phyloP scores from a whole-genome alignment of 345 rosid species.

The Cochlearia excelsa region DNA sequence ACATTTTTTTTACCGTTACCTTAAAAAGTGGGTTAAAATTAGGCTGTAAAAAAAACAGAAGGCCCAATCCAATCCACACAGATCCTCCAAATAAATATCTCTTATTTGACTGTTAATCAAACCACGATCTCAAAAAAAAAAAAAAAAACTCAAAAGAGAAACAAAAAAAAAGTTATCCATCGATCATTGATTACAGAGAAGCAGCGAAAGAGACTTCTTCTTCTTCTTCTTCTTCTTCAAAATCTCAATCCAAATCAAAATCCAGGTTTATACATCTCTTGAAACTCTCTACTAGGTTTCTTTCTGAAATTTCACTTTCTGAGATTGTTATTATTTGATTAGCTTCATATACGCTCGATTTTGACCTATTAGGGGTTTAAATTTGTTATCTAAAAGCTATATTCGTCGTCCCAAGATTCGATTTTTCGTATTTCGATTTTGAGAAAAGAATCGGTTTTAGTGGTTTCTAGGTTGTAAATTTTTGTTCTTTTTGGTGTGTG shows the following conservation, averaged over 20 bases:
- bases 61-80: slow-evolving; percentile 28
- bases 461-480: slow-evolving; percentile 1
- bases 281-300: background rate
- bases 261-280: slow-evolving; percentile 27
- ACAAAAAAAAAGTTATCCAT: background rate
- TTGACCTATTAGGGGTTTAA: background rate
- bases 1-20: too few species aligned
- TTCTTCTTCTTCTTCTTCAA: background rate
- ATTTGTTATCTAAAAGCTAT: too few species aligned
- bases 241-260: slow-evolving; percentile 16
- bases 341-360: slow-evolving; percentile 2
- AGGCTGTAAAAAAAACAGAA: background rate
- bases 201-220: slow-evolving; percentile 18
- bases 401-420: too few species aligned
- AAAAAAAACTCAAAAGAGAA: background rate
- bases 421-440: background rate
- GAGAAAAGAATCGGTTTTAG: background rate
- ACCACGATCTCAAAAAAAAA: background rate
- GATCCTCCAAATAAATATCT: background rate
- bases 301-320: background rate
- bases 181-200: slow-evolving; percentile 29
- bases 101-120: background rate
- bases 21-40: too few species aligned
- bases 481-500: slow-evolving; percentile 3
- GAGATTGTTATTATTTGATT: slow-evolving; percentile 12